These are phyloP conservation scores for Spinacia oleracea DNA, from an alignment of 179 eudicot genomes.

Conservation along the genomic window DNA sequence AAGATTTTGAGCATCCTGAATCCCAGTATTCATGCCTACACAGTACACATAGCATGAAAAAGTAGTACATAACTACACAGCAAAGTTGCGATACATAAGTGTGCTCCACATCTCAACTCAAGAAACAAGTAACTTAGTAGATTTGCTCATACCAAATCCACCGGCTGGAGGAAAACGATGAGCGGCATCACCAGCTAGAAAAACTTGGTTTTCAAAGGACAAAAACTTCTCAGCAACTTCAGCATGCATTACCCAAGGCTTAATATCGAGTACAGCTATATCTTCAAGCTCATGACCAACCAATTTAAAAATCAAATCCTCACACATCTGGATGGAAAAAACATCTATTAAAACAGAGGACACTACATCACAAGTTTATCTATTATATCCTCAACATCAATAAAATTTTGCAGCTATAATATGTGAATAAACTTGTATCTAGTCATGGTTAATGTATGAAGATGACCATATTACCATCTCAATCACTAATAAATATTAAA, in stretches of 20 bases:
- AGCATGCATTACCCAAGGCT: constrained; percentile 99
- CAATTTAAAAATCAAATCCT: constrained; percentile 61
- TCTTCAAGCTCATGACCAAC: constrained; percentile 86
- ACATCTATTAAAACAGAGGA: constrained; percentile 6
- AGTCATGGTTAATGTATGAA: background rate
- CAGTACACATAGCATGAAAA: constrained; percentile 41
- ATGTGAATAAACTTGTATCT: background rate
- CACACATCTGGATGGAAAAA: constrained; percentile 66
- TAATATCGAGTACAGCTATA: constrained; percentile 67
- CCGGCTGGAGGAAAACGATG: constrained; percentile 99
- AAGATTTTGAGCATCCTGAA: constrained; percentile 97
- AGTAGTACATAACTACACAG: constrained; percentile 1
- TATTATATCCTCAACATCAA: background rate
- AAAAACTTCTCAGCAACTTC: constrained; percentile 89
- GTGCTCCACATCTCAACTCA: background rate
- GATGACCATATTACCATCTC: background rate
- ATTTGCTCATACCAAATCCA: constrained; percentile 74
- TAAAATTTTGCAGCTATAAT: background rate
- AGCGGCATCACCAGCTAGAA: constrained; percentile 94
- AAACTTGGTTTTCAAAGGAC: constrained; percentile 51
- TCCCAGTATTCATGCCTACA: constrained; percentile 97
- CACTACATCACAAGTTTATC: background rate
- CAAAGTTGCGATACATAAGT: background rate
- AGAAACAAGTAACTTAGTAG: background rate
- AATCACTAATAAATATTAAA: background rate